Evolutionary conservation across 2,329 filamentous ascomycete species (phyloP).

Genomic region (Neobulgaria alba): DNA sequence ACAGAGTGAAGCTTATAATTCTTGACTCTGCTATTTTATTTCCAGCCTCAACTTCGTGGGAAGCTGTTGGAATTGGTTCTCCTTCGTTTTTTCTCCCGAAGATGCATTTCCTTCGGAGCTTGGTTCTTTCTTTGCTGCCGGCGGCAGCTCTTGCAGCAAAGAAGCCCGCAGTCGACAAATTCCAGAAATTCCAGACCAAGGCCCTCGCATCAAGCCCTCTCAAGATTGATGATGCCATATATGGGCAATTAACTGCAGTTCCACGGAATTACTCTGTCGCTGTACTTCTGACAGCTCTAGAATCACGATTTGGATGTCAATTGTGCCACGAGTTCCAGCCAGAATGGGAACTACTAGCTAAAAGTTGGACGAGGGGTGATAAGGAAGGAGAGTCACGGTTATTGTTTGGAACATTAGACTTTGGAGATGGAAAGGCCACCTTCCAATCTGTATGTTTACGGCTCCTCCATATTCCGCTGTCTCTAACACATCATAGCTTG

Average conservation of each 20-base stretch:
- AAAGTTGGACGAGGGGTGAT: constrained; percentile 82
- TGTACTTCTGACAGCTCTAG: constrained; percentile 79
- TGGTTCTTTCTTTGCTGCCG: constrained; percentile 55
- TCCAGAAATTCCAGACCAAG: constrained; percentile 62
- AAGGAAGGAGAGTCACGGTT: constrained; percentile 63
- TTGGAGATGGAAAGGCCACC: constrained; percentile 69
- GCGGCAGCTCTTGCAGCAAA: constrained; percentile 54
- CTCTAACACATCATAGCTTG: constrained; percentile 50
- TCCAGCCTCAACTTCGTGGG: constrained; percentile 2
- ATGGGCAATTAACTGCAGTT: constrained; percentile 63
- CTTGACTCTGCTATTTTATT: too few relatives aligned
- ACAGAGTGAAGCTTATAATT: too few relatives aligned
- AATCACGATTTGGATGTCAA: constrained; percentile 72
- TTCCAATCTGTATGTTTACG: constrained; percentile 66
- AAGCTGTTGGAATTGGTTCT: constrained; percentile 4
- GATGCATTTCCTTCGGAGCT: constrained; percentile 60
- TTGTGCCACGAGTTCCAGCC: constrained; percentile 88
- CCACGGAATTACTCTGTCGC: constrained; percentile 79
- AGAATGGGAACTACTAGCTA: constrained; percentile 81
- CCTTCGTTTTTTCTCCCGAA: constrained; percentile 30
- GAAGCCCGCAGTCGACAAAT: constrained; percentile 56
- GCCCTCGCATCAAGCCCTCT: constrained; percentile 57
- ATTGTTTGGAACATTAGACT: constrained; percentile 81
- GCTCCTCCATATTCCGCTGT: neutral
- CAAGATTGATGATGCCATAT: constrained; percentile 69